These are phyloP conservation scores for Funneliformis geosporum DNA, from an alignment of 192 early-diverging fungal species.

Conservation along the genomic window DNA sequence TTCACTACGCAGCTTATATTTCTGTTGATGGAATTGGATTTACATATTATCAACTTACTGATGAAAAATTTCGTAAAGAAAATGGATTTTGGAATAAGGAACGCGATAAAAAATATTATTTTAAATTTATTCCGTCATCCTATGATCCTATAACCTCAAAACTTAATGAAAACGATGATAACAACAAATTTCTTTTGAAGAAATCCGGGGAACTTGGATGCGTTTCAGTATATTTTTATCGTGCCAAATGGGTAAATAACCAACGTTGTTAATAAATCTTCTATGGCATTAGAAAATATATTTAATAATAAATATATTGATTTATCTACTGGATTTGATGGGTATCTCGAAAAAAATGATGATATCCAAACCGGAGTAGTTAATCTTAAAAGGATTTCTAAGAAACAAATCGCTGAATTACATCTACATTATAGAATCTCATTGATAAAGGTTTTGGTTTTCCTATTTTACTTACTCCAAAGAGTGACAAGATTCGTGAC, in stretches of 20 bases:
- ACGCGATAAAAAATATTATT: neutral
- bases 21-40: neutral
- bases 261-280: neutral
- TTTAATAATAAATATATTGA: neutral
- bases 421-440: neutral
- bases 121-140: neutral
- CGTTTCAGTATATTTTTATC: neutral
- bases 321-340: neutral
- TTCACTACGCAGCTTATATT: neutral
- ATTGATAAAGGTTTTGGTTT: neutral
- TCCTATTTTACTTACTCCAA: neutral
- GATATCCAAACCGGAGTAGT: neutral
- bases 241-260: neutral
- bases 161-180: neutral
- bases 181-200: neutral
- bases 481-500: neutral
- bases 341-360: neutral
- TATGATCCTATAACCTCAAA: neutral
- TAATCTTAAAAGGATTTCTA: neutral
- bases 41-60: conserved; percentile 13
- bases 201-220: neutral
- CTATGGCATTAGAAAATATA: no score
- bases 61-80: neutral
- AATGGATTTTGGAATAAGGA: conserved; percentile 8
- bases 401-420: neutral